phyloP scores from a whole-genome alignment of 148 eudicot genomes.

The Polygonum maritimum region DNA sequence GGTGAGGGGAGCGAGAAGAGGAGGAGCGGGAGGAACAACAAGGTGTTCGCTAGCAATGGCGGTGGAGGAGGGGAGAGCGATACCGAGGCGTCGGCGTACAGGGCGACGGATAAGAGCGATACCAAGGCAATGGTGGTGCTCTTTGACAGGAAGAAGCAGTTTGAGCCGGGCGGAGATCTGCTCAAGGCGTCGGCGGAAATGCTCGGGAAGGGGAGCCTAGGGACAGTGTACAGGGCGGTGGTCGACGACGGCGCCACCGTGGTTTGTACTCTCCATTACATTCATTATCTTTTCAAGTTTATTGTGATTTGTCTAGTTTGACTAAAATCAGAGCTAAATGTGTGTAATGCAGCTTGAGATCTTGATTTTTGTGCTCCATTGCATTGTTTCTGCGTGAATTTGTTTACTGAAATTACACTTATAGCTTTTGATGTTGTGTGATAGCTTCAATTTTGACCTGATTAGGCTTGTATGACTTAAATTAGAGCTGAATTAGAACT shows the following conservation, averaged over 20 bases:
- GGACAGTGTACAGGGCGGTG: constrained; percentile 86
- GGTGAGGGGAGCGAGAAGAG: constrained; percentile 31
- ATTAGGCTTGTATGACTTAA: no score
- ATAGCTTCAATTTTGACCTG: no score
- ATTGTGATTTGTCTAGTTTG: neutral
- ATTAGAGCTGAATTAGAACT: no score
- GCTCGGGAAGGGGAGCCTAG: constrained; percentile 91
- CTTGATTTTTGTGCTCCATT: no score
- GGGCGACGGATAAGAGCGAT: constrained; percentile 58
- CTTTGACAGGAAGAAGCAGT: constrained; percentile 66
- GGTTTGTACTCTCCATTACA: constrained; percentile 24
- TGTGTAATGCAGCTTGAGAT: neutral
- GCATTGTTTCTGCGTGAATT: neutral
- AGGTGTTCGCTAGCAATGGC: constrained; percentile 38
- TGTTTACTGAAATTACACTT: neutral
- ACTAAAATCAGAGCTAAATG: neutral
- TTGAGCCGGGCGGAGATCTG: constrained; percentile 87
- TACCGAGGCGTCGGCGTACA: no score
- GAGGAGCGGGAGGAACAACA: constrained; percentile 56
- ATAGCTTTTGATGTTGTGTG: no score
- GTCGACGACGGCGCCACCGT: constrained; percentile 81
- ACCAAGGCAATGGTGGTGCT: no score
- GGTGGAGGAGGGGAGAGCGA: constrained; percentile 58
- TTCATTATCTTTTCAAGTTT: no score
- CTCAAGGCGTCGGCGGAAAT: constrained; percentile 87